Percentiles rank a stretch among this genome's conserved stretches.
These are phyloP conservation scores for Fusarium buharicum DNA, from an alignment of 2,329 filamentous ascomycete species.

Conservation along the genomic window DNA sequence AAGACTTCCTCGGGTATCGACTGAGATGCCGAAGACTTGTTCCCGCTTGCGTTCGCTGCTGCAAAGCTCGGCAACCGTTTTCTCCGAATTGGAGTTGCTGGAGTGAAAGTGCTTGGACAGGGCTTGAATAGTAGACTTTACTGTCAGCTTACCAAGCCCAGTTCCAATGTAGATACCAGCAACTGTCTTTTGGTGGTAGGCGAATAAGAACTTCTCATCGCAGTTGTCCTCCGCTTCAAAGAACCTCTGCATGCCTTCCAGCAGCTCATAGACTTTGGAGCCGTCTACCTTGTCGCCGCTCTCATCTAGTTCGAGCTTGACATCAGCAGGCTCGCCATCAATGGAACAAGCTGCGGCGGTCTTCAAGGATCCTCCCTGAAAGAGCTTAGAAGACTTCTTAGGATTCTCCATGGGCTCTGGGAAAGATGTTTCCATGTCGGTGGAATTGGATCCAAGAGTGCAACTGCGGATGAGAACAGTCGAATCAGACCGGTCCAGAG, in stretches of 20 bases:
- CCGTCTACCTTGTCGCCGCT: background rate
- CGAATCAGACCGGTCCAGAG: background rate
- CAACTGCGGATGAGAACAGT: slow-evolving; percentile 2
- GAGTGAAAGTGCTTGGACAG: background rate
- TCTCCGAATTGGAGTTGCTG: background rate
- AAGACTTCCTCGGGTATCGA: slow-evolving; percentile 14
- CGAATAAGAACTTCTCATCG: slow-evolving; percentile 33
- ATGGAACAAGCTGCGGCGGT: background rate
- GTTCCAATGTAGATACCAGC: slow-evolving; percentile 28
- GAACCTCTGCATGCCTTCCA: slow-evolving; percentile 5
- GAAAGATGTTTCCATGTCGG: background rate
- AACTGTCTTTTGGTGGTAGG: slow-evolving; percentile 24
- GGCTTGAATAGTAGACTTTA: background rate
- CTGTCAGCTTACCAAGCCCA: slow-evolving; percentile 13
- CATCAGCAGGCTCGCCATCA: background rate
- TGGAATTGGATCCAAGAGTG: background rate
- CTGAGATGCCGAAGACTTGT: background rate
- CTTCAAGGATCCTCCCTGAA: background rate
- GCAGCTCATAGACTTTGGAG: background rate
- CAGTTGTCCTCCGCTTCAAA: slow-evolving; percentile 34
- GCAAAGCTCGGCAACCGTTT: background rate
- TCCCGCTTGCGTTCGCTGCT: background rate
- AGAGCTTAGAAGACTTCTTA: background rate
- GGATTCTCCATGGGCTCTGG: background rate
- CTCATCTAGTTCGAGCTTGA: background rate